These are phyloP conservation scores for Leonotis leonurus DNA, from an alignment of 257 asterid genomes.

Conservation along the genomic window DNA sequence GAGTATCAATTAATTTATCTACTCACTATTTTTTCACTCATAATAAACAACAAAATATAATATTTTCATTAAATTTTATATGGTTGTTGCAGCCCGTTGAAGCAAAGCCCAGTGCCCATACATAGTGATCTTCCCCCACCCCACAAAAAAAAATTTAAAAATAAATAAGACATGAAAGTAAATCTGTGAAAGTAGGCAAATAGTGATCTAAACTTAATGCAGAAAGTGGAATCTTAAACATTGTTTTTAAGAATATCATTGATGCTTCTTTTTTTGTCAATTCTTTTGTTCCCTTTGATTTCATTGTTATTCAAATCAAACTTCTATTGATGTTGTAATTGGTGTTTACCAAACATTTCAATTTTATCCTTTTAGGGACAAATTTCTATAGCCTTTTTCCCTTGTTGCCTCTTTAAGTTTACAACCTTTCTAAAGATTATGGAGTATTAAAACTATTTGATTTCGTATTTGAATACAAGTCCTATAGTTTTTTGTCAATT, in stretches of 20 bases:
- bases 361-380: slow-evolving; percentile 5
- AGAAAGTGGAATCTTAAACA: not conserved
- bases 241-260: not conserved
- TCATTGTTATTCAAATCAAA: not conserved
- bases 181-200: not conserved
- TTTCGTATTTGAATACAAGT: too few species aligned
- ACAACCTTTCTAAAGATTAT: too few species aligned
- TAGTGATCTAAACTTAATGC: not conserved
- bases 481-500: too few species aligned
- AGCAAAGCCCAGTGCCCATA: not conserved
- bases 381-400: not conserved
- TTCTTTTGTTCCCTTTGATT: not conserved
- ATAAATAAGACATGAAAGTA: too few species aligned
- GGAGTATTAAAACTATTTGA: too few species aligned
- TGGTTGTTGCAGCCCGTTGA: not conserved
- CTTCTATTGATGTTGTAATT: not conserved
- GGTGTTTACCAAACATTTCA: not conserved
- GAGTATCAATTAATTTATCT: too few species aligned
- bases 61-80: not conserved
- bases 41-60: too few species aligned
- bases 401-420: not conserved
- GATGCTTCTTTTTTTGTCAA: not conserved
- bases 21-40: too few species aligned
- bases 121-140: too few species aligned
- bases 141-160: too few species aligned